Conservation (phyloP, 2,329 filamentous ascomycete genomes). For the Cladobotryum protrusum region DNA sequence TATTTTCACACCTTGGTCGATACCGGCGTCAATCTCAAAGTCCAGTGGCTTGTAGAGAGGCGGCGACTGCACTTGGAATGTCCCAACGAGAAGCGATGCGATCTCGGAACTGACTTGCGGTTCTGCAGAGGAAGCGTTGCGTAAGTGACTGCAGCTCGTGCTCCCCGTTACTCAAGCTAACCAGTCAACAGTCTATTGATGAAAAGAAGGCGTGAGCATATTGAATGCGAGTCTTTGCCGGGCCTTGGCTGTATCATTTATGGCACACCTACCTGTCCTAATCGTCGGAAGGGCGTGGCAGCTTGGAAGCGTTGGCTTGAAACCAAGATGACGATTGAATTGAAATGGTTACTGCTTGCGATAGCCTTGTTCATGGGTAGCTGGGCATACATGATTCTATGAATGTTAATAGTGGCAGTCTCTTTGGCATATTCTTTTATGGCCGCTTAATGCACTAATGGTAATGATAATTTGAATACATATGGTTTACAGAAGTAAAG, state of each 20-base stretch:
- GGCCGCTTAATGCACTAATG: no score
- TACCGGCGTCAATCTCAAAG: slow-evolving; percentile 59
- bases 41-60: slow-evolving; percentile 63
- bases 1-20: slow-evolving; percentile 60
- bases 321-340: slow-evolving; percentile 37
- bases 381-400: slow-evolving; percentile 7
- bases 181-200: slow-evolving; percentile 44
- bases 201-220: slow-evolving; percentile 52
- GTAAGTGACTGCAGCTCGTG: slow-evolving; percentile 30
- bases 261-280: slow-evolving; percentile 42
- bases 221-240: slow-evolving; percentile 54
- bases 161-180: no score
- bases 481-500: no score
- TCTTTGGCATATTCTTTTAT: not conserved
- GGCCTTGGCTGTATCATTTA: slow-evolving; percentile 51
- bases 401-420: not conserved
- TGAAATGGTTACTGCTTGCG: slow-evolving; percentile 44
- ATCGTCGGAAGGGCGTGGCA: slow-evolving; percentile 40
- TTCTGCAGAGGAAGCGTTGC: slow-evolving; percentile 56
- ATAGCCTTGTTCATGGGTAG: slow-evolving; percentile 30
- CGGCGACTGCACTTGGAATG: slow-evolving; percentile 58
- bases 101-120: slow-evolving; percentile 51
- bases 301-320: slow-evolving; percentile 40
- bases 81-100: slow-evolving; percentile 52
- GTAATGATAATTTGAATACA: no score